phyloP scores from a whole-genome alignment of 306 rosid species.

The Cucurbita maxima region DNA sequence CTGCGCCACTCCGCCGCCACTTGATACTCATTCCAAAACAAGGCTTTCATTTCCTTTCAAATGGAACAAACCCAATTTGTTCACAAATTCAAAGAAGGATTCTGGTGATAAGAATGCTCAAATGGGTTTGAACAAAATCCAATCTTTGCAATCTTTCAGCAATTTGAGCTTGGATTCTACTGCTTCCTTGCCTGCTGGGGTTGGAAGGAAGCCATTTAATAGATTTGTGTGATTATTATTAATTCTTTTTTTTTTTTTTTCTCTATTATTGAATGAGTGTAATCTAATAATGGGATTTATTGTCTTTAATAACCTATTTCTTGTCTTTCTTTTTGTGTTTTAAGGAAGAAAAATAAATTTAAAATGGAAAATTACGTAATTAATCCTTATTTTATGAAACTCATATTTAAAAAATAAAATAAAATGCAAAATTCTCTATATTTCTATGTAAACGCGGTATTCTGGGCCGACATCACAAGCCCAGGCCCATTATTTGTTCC shows the following conservation, averaged over 20 bases:
- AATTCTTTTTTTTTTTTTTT: neutral
- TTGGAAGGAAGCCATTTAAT: slow-evolving; percentile 88
- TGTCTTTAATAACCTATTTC: neutral
- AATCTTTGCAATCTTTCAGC: slow-evolving; percentile 44
- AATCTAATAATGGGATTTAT: slow-evolving; percentile 30
- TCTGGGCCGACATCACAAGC: too few relatives aligned
- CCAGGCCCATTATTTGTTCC: too few relatives aligned
- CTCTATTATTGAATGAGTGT: slow-evolving; percentile 34
- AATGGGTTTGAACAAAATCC: slow-evolving; percentile 37
- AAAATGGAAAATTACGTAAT: too few relatives aligned
- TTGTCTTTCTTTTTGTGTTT: too few relatives aligned
- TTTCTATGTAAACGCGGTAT: too few relatives aligned
- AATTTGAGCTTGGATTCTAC: slow-evolving; percentile 80
- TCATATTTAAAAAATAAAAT: too few relatives aligned
- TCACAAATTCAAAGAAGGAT: slow-evolving; percentile 33
- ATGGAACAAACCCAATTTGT: slow-evolving; percentile 57
- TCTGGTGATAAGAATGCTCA: slow-evolving; percentile 14
- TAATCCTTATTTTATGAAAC: too few relatives aligned
- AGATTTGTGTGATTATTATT: slow-evolving; percentile 81
- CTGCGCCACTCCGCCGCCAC: slow-evolving; percentile 16
- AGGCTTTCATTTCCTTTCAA: slow-evolving; percentile 72
- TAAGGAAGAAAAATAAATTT: too few relatives aligned
- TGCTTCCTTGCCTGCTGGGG: slow-evolving; percentile 61
- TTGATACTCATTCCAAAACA: slow-evolving; percentile 32
- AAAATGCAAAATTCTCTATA: too few relatives aligned